Conservation (phyloP, 2,329 filamentous ascomycete species). For the Aspergillus terreus region DNA sequence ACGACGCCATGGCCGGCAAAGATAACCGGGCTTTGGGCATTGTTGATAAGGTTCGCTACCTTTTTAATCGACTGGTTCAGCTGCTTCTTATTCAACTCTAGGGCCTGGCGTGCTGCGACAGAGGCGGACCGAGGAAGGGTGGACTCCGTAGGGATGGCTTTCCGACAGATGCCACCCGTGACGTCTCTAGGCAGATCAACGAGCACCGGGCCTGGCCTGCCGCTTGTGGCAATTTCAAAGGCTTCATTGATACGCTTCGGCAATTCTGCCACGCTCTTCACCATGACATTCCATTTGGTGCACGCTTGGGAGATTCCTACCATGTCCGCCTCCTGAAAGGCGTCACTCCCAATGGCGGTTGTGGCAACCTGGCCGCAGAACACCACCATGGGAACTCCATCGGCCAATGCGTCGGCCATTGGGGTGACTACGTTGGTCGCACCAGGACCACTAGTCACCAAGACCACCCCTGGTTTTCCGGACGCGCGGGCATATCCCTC, state of each 20-base stretch:
- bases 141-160: not conserved
- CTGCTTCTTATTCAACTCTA: constrained; percentile 70
- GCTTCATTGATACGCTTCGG: constrained; percentile 89
- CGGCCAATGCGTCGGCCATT: constrained; percentile 86
- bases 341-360: constrained; percentile 82
- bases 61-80: constrained; percentile 56
- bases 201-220: constrained; percentile 84
- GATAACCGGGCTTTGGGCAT: constrained; percentile 84
- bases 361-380: constrained; percentile 89
- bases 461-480: constrained; percentile 85
- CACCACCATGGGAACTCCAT: constrained; percentile 89
- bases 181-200: constrained; percentile 93
- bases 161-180: not conserved
- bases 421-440: constrained; percentile 93
- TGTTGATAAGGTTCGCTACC: constrained; percentile 75
- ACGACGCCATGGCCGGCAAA: constrained; percentile 87
- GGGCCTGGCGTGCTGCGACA: constrained; percentile 46
- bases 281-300: constrained; percentile 98
- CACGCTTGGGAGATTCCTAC: constrained; percentile 85
- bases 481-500: constrained; percentile 89
- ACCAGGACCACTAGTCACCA: constrained; percentile 91
- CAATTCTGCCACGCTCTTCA: constrained; percentile 84
- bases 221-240: constrained; percentile 90
- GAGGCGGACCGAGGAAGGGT: not conserved
- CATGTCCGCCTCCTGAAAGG: constrained; percentile 91